A percentile compares a stretch with the other conserved stretches of the same genome.
phyloP scores from a whole-genome alignment of 345 rosid species.

The Moringa oleifera region DNA sequence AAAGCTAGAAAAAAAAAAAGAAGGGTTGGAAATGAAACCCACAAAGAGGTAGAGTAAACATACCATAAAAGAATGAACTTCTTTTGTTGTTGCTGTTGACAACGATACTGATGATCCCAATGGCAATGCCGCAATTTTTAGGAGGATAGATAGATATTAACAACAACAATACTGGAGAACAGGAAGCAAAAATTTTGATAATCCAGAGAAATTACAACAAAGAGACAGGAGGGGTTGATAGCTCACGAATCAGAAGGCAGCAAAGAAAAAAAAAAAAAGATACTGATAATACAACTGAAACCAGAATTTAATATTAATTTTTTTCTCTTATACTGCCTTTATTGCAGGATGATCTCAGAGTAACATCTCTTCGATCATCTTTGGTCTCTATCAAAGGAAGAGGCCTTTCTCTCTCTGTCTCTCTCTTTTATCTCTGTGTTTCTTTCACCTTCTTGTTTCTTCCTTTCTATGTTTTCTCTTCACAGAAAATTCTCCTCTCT shows the following conservation, averaged over 20 bases:
- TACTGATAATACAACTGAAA: slow-evolving; percentile 11
- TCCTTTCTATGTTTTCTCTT: slow-evolving; percentile 11
- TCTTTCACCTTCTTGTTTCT: slow-evolving; percentile 14
- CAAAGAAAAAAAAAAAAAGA: slow-evolving; percentile 31
- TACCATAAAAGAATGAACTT: slow-evolving; percentile 9
- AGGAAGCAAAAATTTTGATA: not conserved
- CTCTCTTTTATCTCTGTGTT: not conserved
- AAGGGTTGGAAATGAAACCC: slow-evolving; percentile 9
- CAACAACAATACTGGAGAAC: no score
- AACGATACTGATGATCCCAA: slow-evolving; percentile 1
- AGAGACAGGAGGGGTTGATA: slow-evolving; percentile 22
- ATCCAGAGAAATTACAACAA: slow-evolving; percentile 16
- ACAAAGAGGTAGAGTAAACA: not conserved
- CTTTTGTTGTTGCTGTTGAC: slow-evolving; percentile 1
- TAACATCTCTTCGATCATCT: slow-evolving; percentile 62
- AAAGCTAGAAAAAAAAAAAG: slow-evolving; percentile 50
- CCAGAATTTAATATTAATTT: slow-evolving; percentile 14
- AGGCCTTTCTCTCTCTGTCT: slow-evolving; percentile 1
- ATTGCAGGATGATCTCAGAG: slow-evolving; percentile 66
- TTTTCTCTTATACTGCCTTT: slow-evolving; percentile 43
- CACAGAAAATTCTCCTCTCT: slow-evolving; percentile 3
- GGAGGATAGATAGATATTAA: no score
- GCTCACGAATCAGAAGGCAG: slow-evolving; percentile 37
- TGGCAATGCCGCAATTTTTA: no score
- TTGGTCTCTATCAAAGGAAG: slow-evolving; percentile 18